Percentiles rank a stretch among this genome's conserved stretches.
These are phyloP conservation scores for Trichoderma simmonsii DNA, from an alignment of 2,329 filamentous ascomycete species.

Conservation along the genomic window DNA sequence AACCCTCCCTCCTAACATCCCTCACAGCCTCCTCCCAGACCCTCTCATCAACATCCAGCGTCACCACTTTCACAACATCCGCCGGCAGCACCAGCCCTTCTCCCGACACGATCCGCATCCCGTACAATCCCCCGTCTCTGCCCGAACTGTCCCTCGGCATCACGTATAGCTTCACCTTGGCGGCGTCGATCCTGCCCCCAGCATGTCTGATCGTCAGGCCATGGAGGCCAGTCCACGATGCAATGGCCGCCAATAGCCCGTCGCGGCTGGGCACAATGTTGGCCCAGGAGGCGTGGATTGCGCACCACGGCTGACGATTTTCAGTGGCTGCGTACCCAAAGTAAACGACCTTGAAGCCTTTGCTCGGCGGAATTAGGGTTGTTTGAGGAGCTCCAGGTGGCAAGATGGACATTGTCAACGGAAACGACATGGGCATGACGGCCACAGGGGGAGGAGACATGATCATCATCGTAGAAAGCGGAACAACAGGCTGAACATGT, in stretches of 20 bases:
- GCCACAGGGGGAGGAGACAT: neutral
- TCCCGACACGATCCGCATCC: neutral
- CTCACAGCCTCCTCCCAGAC: constrained; percentile 27
- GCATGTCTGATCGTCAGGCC: neutral
- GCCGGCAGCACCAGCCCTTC: constrained; percentile 17
- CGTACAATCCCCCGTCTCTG: neutral
- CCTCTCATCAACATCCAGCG: constrained; percentile 27
- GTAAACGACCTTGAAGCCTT: neutral
- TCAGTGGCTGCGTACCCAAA: neutral
- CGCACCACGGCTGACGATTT: neutral
- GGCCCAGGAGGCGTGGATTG: neutral
- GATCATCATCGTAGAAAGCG: neutral
- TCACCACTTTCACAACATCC: constrained; percentile 31
- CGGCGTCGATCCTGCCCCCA: neutral
- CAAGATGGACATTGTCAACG: neutral
- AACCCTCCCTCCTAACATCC: constrained; percentile 8
- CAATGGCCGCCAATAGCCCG: neutral
- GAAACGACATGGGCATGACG: no score
- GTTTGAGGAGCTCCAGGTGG: neutral
- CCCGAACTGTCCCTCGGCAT: neutral
- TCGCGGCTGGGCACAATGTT: neutral
- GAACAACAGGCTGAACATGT: neutral
- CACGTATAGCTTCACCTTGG: neutral
- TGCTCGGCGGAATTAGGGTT: neutral
- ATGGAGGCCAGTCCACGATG: neutral